Conservation (phyloP, 495 filamentous ascomycete genomes). For the Cercophora scortea region DNA sequence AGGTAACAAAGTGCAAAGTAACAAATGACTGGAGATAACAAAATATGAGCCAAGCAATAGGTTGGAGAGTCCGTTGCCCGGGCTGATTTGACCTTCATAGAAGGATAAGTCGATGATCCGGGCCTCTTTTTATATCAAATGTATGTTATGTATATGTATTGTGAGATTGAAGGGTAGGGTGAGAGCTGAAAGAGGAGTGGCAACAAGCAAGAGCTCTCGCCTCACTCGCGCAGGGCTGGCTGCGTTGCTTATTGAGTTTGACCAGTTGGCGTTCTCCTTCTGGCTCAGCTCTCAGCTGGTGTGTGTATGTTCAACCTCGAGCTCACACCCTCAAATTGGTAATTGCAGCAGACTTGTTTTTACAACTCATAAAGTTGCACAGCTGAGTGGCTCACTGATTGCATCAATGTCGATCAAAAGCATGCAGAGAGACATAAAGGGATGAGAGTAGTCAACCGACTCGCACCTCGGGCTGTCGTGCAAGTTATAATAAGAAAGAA, state of each 20-base stretch:
- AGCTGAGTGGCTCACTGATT: too few species aligned
- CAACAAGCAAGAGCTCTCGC: slow-evolving; percentile 1
- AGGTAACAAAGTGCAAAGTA: not conserved
- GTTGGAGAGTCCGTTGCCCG: not conserved
- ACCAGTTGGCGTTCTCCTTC: not conserved
- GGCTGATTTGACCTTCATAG: too few species aligned
- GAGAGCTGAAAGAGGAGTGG: slow-evolving; percentile 7
- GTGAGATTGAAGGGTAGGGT: not conserved
- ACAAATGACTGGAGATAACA: not conserved
- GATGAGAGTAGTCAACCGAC: too few species aligned
- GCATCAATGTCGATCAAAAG: too few species aligned
- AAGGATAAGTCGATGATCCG: too few species aligned
- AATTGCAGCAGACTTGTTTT: too few species aligned
- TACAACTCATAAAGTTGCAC: too few species aligned
- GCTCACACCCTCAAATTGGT: not conserved
- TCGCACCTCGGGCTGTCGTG: too few species aligned
- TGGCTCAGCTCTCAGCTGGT: slow-evolving; percentile 2
- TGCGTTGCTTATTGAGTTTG: not conserved
- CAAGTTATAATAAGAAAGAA: too few species aligned
- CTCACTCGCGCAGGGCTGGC: slow-evolving; percentile 9
- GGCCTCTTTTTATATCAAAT: not conserved
- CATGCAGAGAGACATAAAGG: too few species aligned
- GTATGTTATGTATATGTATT: not conserved
- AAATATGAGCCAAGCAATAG: not conserved
- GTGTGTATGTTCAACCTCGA: not conserved